These are phyloP conservation scores for Salix arbutifolia DNA, from an alignment of 345 rosid species.

Conservation along the genomic window DNA sequence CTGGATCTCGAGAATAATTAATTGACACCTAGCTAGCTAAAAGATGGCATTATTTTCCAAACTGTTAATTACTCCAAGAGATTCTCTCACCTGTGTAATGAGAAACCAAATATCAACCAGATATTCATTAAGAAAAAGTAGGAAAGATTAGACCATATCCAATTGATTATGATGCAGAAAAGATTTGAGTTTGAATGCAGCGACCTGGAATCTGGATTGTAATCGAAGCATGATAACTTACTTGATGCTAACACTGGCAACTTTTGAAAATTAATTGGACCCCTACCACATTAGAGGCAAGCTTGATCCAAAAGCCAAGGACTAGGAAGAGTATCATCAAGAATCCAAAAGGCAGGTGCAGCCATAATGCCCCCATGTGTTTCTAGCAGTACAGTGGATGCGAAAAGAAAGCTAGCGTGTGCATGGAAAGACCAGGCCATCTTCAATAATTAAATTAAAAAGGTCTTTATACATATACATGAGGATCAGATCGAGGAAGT, in stretches of 20 bases:
- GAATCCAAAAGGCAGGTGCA: not conserved
- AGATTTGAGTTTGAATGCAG: not conserved
- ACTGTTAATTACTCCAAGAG: not conserved
- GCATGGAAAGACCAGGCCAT: not conserved
- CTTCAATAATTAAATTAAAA: not conserved
- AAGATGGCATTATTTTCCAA: not conserved
- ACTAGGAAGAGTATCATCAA: not conserved
- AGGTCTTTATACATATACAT: not conserved
- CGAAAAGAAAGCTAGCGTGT: not conserved
- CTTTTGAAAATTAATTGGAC: not conserved
- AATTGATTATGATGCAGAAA: not conserved
- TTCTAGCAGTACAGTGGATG: not conserved
- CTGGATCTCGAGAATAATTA: not conserved
- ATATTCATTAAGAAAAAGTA: too few relatives aligned
- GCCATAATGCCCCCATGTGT: not conserved
- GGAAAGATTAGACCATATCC: not conserved
- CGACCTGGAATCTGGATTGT: not conserved
- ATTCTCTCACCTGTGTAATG: not conserved
- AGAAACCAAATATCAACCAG: not conserved
- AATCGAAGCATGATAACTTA: not conserved
- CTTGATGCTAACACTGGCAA: not conserved
- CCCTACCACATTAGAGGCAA: not conserved
- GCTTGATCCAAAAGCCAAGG: not conserved
- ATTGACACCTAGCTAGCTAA: too few relatives aligned
- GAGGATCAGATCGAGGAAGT: not conserved